Percentiles rank a stretch among this genome's conserved stretches.
Evolutionary conservation across 805 yeast species (phyloP).

Genomic region (Saturnispora sekii): DNA sequence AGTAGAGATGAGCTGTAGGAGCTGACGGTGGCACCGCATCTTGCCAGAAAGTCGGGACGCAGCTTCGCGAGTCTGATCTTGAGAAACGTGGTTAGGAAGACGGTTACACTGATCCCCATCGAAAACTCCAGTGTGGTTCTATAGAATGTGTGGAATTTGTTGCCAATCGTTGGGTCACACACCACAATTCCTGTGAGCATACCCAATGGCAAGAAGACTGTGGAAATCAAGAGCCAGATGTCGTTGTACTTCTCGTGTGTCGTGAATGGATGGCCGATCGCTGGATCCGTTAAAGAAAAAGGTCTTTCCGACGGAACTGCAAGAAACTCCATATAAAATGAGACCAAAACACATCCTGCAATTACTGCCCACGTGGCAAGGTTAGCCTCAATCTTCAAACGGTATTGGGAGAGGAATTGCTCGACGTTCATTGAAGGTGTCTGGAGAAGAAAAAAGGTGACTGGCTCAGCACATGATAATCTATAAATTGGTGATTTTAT

Average conservation of each 20-base stretch:
- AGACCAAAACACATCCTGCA: neutral
- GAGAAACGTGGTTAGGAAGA: constrained; percentile 57
- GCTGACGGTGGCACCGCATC: constrained; percentile 47
- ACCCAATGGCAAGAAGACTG: constrained; percentile 31
- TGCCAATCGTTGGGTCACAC: constrained; percentile 12
- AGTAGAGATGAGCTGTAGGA: constrained; percentile 26
- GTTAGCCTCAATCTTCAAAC: constrained; percentile 6
- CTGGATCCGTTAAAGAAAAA: constrained; percentile 32
- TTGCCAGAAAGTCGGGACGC: constrained; percentile 79
- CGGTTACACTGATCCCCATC: constrained; percentile 33
- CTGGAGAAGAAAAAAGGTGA: neutral
- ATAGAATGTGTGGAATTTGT: constrained; percentile 30
- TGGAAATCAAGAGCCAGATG: constrained; percentile 23
- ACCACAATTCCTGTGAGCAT: constrained; percentile 15
- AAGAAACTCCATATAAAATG: constrained; percentile 16
- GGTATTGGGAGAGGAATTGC: constrained; percentile 3
- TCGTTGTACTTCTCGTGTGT: constrained; percentile 30
- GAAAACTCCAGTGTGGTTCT: constrained; percentile 31
- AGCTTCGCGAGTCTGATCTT: constrained; percentile 79
- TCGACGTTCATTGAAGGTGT: constrained; percentile 2
- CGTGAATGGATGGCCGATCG: constrained; percentile 41
- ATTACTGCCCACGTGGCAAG: constrained; percentile 7
- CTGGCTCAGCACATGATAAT: neutral
- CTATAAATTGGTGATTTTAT: neutral
- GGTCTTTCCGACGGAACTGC: constrained; percentile 37